phyloP scores from a whole-genome alignment of 768 basidiomycete species.

The Kondoa subrosea region DNA sequence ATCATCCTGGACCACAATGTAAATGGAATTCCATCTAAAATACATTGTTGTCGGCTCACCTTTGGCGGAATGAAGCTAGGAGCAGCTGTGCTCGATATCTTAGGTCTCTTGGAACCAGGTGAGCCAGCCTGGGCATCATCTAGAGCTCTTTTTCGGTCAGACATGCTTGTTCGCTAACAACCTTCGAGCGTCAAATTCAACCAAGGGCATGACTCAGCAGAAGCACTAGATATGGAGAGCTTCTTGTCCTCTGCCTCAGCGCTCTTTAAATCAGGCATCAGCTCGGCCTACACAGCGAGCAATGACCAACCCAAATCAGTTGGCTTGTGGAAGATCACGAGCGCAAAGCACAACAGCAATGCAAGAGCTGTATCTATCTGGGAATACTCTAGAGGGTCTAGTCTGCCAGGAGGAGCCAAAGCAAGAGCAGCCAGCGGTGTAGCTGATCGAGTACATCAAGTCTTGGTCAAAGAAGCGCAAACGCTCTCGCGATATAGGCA shows the following conservation, averaged over 20 bases:
- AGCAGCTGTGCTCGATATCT: background rate
- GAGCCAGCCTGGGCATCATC: background rate
- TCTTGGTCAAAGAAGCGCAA: conserved; percentile 43
- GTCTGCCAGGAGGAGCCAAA: background rate
- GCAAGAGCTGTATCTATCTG: background rate
- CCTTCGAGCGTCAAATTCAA: background rate
- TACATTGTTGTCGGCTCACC: no score
- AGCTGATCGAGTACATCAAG: background rate
- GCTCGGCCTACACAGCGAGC: background rate
- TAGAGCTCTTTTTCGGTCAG: background rate
- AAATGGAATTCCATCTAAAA: no score
- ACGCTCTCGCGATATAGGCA: conserved; percentile 72
- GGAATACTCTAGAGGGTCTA: background rate
- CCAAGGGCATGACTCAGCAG: background rate
- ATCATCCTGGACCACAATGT: background rate
- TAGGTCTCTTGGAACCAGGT: background rate
- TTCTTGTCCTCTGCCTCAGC: background rate
- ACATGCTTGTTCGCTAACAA: background rate
- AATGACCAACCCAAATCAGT: background rate
- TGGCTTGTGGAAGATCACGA: background rate
- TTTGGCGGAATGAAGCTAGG: background rate
- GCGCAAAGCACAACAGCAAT: background rate
- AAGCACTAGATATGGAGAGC: background rate
- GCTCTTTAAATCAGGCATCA: background rate
- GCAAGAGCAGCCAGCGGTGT: background rate